phyloP scores from a whole-genome alignment of 2,329 filamentous ascomycete genomes.

The Diplodia sapinea region DNA sequence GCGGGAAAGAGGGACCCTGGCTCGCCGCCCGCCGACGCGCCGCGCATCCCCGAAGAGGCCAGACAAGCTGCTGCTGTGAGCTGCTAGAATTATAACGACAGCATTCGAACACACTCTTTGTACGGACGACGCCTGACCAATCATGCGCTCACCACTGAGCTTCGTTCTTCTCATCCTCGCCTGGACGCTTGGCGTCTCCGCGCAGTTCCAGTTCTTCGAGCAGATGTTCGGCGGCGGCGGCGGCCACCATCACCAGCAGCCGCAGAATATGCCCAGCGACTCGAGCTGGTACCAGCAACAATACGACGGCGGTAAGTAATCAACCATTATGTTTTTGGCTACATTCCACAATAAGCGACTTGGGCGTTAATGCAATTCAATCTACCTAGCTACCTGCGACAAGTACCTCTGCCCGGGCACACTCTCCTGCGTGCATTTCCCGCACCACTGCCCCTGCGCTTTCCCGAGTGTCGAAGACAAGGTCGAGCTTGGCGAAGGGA shows the following conservation, averaged over 20 bases:
- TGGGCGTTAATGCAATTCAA: background rate
- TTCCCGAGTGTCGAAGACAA: conserved; percentile 70
- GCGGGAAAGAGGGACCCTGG: background rate
- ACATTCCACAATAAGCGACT: background rate
- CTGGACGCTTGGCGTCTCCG: conserved; percentile 68
- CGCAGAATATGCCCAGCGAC: conserved; percentile 84
- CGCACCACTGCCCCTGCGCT: conserved; percentile 94
- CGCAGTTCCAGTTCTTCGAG: conserved; percentile 97
- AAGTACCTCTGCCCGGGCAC: conserved; percentile 96
- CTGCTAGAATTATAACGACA: background rate
- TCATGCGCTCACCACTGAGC: conserved; percentile 37
- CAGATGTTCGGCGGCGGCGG: conserved; percentile 84
- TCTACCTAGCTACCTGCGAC: conserved; percentile 74
- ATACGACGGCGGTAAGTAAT: conserved; percentile 67
- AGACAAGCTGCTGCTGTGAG: conserved; percentile 13
- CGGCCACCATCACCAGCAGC: conserved; percentile 65
- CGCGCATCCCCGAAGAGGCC: conserved; percentile 20
- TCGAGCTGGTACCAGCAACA: conserved; percentile 76
- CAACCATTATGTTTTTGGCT: background rate
- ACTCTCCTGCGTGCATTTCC: conserved; percentile 92
- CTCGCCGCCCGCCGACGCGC: background rate
- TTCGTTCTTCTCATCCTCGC: conserved; percentile 41
- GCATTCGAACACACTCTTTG: background rate
- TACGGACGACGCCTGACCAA: background rate
- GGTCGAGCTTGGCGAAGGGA: conserved; percentile 74